Base-by-base conservation (phyloP, 106 monocot genomes). In the Allium fistulosum region DNA sequence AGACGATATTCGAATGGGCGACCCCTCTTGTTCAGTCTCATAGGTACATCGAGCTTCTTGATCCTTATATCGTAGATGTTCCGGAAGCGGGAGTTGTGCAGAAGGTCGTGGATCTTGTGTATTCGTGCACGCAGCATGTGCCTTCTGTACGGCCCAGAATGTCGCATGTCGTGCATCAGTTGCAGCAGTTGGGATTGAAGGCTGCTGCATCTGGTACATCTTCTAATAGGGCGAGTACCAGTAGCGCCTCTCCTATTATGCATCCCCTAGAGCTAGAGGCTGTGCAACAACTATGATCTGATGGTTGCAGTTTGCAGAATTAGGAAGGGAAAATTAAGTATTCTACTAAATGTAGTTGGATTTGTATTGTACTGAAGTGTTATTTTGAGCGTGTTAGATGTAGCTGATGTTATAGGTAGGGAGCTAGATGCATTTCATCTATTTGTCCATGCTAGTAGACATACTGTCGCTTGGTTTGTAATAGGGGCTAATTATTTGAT, bases 151-250 rank as follows among this genome's bases (percentile, higher is more conserved):
- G 97, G 11, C 97, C 97, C 45, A 82, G 97, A 75, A 97, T 97
- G 97, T 92, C 92, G 0, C 97, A 97, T 74, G 92, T 97, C 8
- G 97, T 97, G 9, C 97, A 97, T 71, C 97, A 97, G 55, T 78
- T 97, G 66, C 97, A 90, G 64, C 92, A 92, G 75, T 9, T 92
- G 45, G 86, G 76, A 0, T 51, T 88, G 57, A 84, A 69, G 63
- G 76, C 82, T 7, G 79, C 79, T 11, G 68, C 26, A 7, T 65
- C 66, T 3, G 17, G 4, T 2, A 55, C 68, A 10, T 51, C 12
- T 4, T 68, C 55, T n/a, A 87, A 84, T 14, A 80, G 80, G 9
- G 76, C 81, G 49, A 90, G 77, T 68, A 83, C 78, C 8, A 83
- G 76, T 8, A 80, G 76, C 9, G 56, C 91, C 2, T 87, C 87